phyloP scores from a whole-genome alignment of 2,329 filamentous ascomycete genomes.

The Cytospora chrysosperma region DNA sequence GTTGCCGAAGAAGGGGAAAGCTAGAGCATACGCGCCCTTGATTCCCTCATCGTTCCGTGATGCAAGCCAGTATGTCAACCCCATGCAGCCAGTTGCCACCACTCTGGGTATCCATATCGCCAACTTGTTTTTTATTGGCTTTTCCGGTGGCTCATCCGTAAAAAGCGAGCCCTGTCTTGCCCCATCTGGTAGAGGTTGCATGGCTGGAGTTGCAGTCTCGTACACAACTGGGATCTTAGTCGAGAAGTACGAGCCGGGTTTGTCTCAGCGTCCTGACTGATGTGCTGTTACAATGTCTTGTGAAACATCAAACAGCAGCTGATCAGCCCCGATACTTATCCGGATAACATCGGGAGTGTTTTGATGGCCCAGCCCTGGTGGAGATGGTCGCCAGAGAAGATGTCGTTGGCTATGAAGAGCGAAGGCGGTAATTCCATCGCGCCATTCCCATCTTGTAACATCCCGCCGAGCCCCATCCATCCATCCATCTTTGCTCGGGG shows the following conservation, averaged over 20 bases:
- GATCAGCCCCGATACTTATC: background rate
- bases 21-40: slow-evolving; percentile 1
- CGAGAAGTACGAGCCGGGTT: no score
- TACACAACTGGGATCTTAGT: no score
- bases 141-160: background rate
- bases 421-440: background rate
- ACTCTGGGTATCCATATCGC: slow-evolving; percentile 8
- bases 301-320: no score
- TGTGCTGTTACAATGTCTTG: background rate
- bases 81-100: slow-evolving; percentile 2
- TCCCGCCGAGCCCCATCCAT: background rate
- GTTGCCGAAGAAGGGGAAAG: slow-evolving; percentile 15
- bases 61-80: background rate
- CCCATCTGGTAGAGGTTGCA: background rate
- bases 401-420: background rate
- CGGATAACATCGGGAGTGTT: background rate
- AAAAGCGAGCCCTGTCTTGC: background rate
- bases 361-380: background rate
- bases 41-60: background rate
- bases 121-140: background rate
- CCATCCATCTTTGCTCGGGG: background rate
- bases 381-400: background rate
- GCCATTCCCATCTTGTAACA: background rate
- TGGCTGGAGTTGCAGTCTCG: background rate
- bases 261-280: no score